Base-by-base conservation (phyloP, 2,329 filamentous ascomycete genomes). In the Macrophomina pseudophaseolina region DNA sequence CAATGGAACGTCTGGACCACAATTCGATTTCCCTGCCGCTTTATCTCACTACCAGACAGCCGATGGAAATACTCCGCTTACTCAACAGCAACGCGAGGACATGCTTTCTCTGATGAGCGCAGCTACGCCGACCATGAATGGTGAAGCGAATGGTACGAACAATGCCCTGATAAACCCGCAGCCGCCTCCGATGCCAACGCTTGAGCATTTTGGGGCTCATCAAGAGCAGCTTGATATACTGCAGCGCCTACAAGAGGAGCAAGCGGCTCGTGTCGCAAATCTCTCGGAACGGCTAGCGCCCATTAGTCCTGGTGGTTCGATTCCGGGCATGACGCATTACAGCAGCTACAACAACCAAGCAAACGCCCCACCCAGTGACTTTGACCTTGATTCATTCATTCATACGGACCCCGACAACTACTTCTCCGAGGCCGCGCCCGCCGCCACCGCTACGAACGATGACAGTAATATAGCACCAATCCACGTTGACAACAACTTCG, bases 151-250 rank as follows among this genome's bases (percentile, higher is more conserved):
- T 38, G 71, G 76, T 6, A 74, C 76, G 3, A 87, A 88, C 74
- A 88, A 87, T 69, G 86, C 87, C 2, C 79, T 89, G 11, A 81
- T 85, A 52, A 85, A 83, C 16, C 86, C 86, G 3, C 82, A 79
- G 12, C 76, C 86, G 0, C 86, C 86, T 0, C 79, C 82, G 1
- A 84, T 87, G 78, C 84, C 85, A 0, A 80, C 82, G 14, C 80
- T 92, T 23, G 83, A 86, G 60, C 85, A 89, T 46, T 86, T 95
- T 69, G 86, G 84, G 53, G 86, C 86, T 68, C 94, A 90, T 4
- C 86, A 90, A 68, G 84, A 90, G 14, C 91, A 97, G 69, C 86
- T 97, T 33, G 91, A 95, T 62, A 86, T 91, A 35, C 84, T 98
- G 2, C 88, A 92, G 69, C 90, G 89, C 51, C 83, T 97, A 72